Evolutionary conservation across 2,329 filamentous ascomycete genomes (phyloP).

Genomic region (Scorias spongiosa): DNA sequence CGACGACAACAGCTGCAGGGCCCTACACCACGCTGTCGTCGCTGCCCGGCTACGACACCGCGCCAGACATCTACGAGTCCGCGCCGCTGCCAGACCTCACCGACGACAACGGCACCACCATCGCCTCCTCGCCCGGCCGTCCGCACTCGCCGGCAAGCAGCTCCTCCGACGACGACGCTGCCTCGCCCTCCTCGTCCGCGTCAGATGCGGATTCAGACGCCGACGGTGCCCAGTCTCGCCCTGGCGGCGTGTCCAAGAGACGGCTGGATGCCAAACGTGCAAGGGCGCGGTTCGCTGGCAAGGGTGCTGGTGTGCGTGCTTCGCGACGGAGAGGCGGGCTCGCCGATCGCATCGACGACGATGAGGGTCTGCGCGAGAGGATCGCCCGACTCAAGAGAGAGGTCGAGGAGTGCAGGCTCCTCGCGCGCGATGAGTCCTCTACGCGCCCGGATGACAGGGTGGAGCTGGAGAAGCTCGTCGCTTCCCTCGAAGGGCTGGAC

Average conservation of each 20-base stretch:
- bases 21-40: neutral
- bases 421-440: slow-evolving; percentile 28
- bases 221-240: slow-evolving; percentile 41
- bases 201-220: slow-evolving; percentile 9
- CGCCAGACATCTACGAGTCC: slow-evolving; percentile 92
- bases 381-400: slow-evolving; percentile 72
- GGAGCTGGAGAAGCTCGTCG: slow-evolving; percentile 37
- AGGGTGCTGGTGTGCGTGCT: slow-evolving; percentile 52
- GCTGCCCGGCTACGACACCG: slow-evolving; percentile 44
- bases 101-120: slow-evolving; percentile 70
- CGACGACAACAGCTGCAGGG: no score
- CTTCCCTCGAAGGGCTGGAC: slow-evolving; percentile 55
- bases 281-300: slow-evolving; percentile 61
- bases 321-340: slow-evolving; percentile 41
- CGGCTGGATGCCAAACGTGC: slow-evolving; percentile 65
- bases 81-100: slow-evolving; percentile 53
- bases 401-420: slow-evolving; percentile 45
- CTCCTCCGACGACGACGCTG: slow-evolving; percentile 28
- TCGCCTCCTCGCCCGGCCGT: slow-evolving; percentile 2
- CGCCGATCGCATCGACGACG: slow-evolving; percentile 36
- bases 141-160: slow-evolving; percentile 20
- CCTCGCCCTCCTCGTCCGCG: slow-evolving; percentile 6
- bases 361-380: slow-evolving; percentile 61
- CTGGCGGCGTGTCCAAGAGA: slow-evolving; percentile 53
- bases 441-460: slow-evolving; percentile 37